These are phyloP conservation scores for Mortierella sp. DNA, from an alignment of 371 early-diverging fungal species.

Conservation along the genomic window DNA sequence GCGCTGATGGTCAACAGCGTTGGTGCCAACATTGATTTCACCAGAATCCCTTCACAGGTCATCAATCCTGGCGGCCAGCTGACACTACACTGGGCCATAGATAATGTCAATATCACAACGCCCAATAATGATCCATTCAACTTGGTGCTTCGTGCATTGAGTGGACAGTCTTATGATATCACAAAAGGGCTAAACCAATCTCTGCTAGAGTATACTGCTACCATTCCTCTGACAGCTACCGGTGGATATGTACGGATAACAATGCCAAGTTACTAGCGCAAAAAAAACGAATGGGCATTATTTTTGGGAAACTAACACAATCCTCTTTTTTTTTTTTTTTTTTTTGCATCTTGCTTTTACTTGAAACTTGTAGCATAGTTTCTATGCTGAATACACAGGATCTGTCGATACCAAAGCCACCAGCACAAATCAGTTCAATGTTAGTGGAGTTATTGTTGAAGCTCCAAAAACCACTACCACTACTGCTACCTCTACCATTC, in stretches of 20 bases:
- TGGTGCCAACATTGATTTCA: conserved; percentile 35
- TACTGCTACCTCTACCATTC: background rate
- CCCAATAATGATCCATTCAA: conserved; percentile 21
- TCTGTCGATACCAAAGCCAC: background rate
- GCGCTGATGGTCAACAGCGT: conserved; percentile 11
- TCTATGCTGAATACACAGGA: conserved; percentile 24
- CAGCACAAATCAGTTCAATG: conserved; percentile 31
- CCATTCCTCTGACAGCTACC: conserved; percentile 22
- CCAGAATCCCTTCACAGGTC: background rate
- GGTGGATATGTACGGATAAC: conserved; percentile 23
- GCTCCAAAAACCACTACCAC: background rate
- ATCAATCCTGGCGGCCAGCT: conserved; percentile 22
- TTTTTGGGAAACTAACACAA: background rate
- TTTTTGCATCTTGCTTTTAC: background rate
- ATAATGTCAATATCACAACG: background rate
- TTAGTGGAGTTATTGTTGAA: conserved; percentile 9
- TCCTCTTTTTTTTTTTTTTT: background rate
- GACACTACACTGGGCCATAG: conserved; percentile 19
- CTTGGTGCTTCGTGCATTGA: conserved; percentile 28
- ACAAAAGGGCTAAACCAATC: conserved; percentile 7
- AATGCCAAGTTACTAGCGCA: background rate
- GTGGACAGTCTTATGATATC: conserved; percentile 25
- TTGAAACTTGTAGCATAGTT: conserved; percentile 24
- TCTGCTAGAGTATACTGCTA: background rate
- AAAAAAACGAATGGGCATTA: background rate